phyloP scores from a whole-genome alignment of 805 yeast species.

The Tetrapisispora fleetii region DNA sequence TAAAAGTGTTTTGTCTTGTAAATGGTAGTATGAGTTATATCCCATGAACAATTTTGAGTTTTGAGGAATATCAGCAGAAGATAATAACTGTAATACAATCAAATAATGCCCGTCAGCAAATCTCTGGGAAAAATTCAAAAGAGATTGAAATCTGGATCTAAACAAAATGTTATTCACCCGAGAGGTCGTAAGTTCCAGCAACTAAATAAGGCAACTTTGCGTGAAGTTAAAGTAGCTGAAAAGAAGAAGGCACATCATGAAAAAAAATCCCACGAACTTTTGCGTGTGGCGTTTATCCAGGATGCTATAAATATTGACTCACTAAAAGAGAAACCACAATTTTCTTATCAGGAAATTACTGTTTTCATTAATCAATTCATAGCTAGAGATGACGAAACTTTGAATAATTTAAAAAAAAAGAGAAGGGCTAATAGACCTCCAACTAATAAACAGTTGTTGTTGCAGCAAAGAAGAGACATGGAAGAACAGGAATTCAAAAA shows the following conservation, averaged over 20 bases:
- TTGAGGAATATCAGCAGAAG: no score
- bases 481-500: constrained; percentile 55
- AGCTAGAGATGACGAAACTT: constrained; percentile 64
- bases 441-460: constrained; percentile 52
- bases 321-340: constrained; percentile 32
- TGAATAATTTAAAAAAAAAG: constrained; percentile 45
- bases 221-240: constrained; percentile 61
- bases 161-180: constrained; percentile 46
- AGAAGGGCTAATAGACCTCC: constrained; percentile 89
- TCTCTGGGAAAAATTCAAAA: constrained; percentile 27
- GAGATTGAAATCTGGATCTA: constrained; percentile 19
- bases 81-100: no score
- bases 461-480: constrained; percentile 51
- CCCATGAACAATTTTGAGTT: no score
- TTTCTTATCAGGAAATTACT: constrained; percentile 49
- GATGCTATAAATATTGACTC: constrained; percentile 39
- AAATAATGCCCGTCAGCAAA: constrained; percentile 27
- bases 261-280: constrained; percentile 49
- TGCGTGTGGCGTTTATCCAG: constrained; percentile 51
- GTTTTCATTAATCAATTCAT: constrained; percentile 52
- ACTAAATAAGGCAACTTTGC: constrained; percentile 72
- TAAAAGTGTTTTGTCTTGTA: neutral
- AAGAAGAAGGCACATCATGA: constrained; percentile 50
- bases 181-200: constrained; percentile 83
- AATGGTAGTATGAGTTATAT: neutral